Evolutionary conservation across 129 eudicot genomes (phyloP).

Genomic region (Flaveria linearis): DNA sequence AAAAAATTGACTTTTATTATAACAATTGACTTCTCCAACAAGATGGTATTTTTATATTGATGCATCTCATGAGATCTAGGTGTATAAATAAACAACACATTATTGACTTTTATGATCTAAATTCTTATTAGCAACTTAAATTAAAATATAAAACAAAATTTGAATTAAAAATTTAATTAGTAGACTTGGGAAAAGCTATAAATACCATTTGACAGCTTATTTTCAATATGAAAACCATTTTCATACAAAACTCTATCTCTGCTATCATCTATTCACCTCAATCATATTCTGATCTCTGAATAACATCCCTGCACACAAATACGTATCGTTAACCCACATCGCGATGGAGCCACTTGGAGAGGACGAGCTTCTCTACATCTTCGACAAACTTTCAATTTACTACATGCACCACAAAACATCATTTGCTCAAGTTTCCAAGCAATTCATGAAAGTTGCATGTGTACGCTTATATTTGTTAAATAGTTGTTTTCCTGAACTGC

Average conservation of each 20-base stretch:
- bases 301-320: background rate
- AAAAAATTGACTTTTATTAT: too few relatives aligned
- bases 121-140: background rate
- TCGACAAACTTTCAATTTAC: background rate
- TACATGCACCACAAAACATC: background rate
- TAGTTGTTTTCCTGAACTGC: background rate
- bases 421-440: conserved; percentile 12
- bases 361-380: conserved; percentile 16
- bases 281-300: background rate
- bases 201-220: background rate
- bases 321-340: background rate
- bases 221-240: background rate
- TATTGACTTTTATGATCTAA: background rate
- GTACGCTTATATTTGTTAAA: background rate
- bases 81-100: background rate
- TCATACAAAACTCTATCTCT: too few relatives aligned
- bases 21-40: background rate
- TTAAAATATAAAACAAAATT: background rate
- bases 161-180: background rate
- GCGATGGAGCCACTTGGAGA: conserved; percentile 18
- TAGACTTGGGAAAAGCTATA: background rate
- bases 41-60: conserved; percentile 3
- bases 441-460: conserved; percentile 9
- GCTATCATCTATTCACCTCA: too few relatives aligned
- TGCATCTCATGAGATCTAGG: background rate